Conservation (phyloP, 139 green algal genomes). For the Deuterostichococcus epilithicus region DNA sequence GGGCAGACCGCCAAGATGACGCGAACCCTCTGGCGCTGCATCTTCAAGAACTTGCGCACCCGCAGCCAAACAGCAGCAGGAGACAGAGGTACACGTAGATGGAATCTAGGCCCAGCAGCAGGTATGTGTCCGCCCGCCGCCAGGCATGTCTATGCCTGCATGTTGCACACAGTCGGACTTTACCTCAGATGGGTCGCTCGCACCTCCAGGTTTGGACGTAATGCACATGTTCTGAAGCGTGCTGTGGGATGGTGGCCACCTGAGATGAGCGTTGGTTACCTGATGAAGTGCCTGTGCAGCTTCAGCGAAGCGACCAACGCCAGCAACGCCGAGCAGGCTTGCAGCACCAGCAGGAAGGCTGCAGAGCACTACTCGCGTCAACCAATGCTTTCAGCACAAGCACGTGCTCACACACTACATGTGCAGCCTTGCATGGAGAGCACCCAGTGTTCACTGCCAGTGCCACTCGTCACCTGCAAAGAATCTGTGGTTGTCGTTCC, state of each 20-base stretch:
- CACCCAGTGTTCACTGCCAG: too few relatives aligned
- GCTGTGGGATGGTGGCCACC: too few relatives aligned
- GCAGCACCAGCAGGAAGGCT: background rate
- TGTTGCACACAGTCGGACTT: background rate
- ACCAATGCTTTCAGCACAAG: too few relatives aligned
- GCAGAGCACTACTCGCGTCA: background rate
- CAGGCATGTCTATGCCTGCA: conserved; percentile 18
- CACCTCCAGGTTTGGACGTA: too few relatives aligned
- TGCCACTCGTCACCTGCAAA: conserved; percentile 47
- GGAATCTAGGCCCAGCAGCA: conserved; percentile 42
- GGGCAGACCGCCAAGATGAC: too few relatives aligned
- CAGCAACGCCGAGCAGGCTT: conserved; percentile 24
- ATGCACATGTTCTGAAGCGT: too few relatives aligned
- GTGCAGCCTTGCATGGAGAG: too few relatives aligned
- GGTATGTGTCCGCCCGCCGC: conserved; percentile 30
- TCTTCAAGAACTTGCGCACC: too few relatives aligned
- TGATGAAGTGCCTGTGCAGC: conserved; percentile 1
- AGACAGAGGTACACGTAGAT: conserved; percentile 39
- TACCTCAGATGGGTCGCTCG: background rate
- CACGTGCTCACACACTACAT: too few relatives aligned
- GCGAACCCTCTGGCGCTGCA: too few relatives aligned
- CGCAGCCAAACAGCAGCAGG: conserved; percentile 50
- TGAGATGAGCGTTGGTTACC: background rate
- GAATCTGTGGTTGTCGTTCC: conserved; percentile 65
- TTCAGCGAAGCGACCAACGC: background rate